phyloP scores from a whole-genome alignment of 805 yeast species.

The Candida ovalis region DNA sequence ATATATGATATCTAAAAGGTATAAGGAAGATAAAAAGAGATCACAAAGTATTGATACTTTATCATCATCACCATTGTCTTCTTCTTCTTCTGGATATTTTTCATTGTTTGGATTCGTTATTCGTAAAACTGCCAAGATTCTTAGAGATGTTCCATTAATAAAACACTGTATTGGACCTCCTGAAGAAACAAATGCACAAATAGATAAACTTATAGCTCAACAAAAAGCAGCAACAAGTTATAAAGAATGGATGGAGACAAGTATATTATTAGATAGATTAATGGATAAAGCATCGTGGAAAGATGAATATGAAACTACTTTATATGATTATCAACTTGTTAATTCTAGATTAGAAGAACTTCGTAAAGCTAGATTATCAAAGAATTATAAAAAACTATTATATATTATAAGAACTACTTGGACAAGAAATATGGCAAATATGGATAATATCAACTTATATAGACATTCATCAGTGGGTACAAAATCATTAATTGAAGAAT shows the following conservation, averaged over 20 bases:
- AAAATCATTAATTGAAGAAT: conserved; percentile 76
- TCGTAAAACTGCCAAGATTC: conserved; percentile 27
- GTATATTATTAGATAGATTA: conserved; percentile 60
- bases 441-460: conserved; percentile 77
- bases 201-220: conserved; percentile 37
- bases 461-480: conserved; percentile 83
- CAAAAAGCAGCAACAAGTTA: conserved; percentile 46
- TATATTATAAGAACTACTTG: conserved; percentile 81
- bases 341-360: conserved; percentile 50
- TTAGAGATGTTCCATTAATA: conserved; percentile 30
- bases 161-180: conserved; percentile 37
- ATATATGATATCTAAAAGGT: conserved; percentile 11
- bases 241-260: conserved; percentile 62
- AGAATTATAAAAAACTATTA: conserved; percentile 58
- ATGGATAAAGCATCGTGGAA: conserved; percentile 75
- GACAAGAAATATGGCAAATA: conserved; percentile 80
- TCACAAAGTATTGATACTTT: conserved; percentile 1
- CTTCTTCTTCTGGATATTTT: conserved; percentile 1
- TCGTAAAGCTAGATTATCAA: conserved; percentile 50
- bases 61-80: no score
- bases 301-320: conserved; percentile 47
- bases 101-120: conserved; percentile 1
- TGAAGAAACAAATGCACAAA: conserved; percentile 34
- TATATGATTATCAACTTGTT: conserved; percentile 71
- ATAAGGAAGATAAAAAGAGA: conserved; percentile 5